Percentiles rank a stretch among this genome's conserved stretches.
Evolutionary conservation across 345 rosid species (phyloP).

Genomic region (Populus davidiana): DNA sequence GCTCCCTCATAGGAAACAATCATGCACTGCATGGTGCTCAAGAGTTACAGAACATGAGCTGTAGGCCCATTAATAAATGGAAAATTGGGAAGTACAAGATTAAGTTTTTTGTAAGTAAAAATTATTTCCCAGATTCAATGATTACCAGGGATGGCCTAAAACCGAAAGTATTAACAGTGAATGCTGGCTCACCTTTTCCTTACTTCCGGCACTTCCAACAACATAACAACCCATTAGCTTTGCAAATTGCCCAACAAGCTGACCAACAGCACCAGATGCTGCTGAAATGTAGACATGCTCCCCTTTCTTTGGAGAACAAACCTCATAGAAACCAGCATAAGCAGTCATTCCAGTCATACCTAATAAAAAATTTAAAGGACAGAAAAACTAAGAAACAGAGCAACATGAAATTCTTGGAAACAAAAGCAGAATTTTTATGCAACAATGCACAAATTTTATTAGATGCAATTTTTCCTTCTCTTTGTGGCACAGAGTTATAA

Average conservation of each 20-base stretch:
- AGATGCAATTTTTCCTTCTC: background rate
- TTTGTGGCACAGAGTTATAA: background rate
- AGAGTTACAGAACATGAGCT: too few relatives aligned
- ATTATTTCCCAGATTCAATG: background rate
- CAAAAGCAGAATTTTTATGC: background rate
- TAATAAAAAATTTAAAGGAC: too few relatives aligned
- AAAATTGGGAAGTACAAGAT: too few relatives aligned
- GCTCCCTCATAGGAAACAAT: too few relatives aligned
- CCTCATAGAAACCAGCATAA: slow-evolving; percentile 8
- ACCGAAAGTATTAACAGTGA: background rate
- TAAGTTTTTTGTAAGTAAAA: background rate
- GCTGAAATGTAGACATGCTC: slow-evolving; percentile 13
- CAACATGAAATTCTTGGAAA: too few relatives aligned
- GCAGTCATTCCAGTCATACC: slow-evolving; percentile 23
- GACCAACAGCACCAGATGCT: slow-evolving; percentile 25
- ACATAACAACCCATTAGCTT: slow-evolving; percentile 15
- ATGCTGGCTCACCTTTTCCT: slow-evolving; percentile 5
- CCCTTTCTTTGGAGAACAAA: slow-evolving; percentile 19
- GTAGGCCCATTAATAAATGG: too few relatives aligned
- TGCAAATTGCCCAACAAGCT: slow-evolving; percentile 21
- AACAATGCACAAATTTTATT: background rate
- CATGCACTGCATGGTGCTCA: too few relatives aligned
- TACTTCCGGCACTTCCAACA: slow-evolving; percentile 21
- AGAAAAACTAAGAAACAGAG: too few relatives aligned
- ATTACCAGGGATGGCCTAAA: background rate